Evolutionary conservation across 352 stramenopile genomes (phyloP).

Genomic region (Pythium aristosporum): DNA sequence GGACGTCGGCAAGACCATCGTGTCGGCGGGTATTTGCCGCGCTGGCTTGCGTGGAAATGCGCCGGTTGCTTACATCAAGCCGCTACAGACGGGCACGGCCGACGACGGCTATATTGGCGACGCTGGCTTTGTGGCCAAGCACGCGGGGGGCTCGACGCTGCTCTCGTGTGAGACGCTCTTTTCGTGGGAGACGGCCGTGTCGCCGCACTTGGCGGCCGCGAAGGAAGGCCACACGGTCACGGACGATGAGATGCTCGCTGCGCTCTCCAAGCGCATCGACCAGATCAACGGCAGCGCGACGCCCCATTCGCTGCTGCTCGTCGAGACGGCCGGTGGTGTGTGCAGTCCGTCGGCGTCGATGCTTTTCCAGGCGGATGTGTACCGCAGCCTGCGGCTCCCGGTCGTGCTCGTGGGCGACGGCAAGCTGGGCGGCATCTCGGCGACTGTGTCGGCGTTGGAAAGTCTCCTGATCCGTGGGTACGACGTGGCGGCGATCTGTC

Average conservation of each 20-base stretch:
- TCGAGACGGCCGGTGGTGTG: conserved; percentile 96
- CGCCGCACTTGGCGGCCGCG: conserved; percentile 90
- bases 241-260: conserved; percentile 82
- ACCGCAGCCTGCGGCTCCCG: conserved; percentile 84
- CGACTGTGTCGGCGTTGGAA: conserved; percentile 93
- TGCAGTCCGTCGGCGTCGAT: conserved; percentile 87
- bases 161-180: conserved; percentile 89
- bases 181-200: conserved; percentile 93
- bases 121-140: conserved; percentile 79
- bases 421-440: conserved; percentile 94
- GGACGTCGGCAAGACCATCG: conserved; percentile 96
- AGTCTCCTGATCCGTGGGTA: conserved; percentile 91
- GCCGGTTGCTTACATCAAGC: conserved; percentile 94
- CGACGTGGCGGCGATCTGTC: conserved; percentile 80
- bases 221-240: conserved; percentile 87
- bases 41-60: conserved; percentile 42
- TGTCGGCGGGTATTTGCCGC: conserved; percentile 92
- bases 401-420: conserved; percentile 96
- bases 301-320: conserved; percentile 62
- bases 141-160: conserved; percentile 24
- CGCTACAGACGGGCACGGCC: conserved; percentile 92
- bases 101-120: conserved; percentile 73
- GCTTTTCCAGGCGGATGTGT: conserved; percentile 93
- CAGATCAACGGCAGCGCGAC: conserved; percentile 35
- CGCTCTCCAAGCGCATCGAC: conserved; percentile 61